Base-by-base conservation (phyloP, 1,139 yeast species). In the Candida frijolesensis region DNA sequence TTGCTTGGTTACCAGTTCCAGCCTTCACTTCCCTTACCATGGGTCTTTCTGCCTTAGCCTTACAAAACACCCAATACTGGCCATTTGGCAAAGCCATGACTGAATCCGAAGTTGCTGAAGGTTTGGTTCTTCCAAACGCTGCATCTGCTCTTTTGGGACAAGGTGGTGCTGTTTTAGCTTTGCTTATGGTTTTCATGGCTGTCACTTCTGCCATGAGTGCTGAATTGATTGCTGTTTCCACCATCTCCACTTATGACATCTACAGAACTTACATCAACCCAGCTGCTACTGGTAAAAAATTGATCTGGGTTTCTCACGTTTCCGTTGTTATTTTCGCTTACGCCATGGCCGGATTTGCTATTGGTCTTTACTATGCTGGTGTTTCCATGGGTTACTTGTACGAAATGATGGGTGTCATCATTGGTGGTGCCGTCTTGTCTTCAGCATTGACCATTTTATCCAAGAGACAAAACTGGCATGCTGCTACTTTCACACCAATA, bases 1-100 rank as follows among this genome's bases (percentile, higher is more conserved):
- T 90, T 48, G 85, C 94, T 0, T 91, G 97, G 97, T 87, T 89
- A 64, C 94, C 96, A 9, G 85, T 90, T 56, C 97, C 97, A 37
- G 86, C 86, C 73, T 78, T 88, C 50, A 79, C 84, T 44, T 87
- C 96, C 15, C 85, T 95, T 8, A 87, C 96, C 11, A 76, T 89
- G 86, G 97, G 97, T 11, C 74, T 90, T 35, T 88, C 91, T 30
- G 89, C 89, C 45, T 71, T 88, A 56, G 84, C 89, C 18, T 75
- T 89, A 51, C 92, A 89, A 69, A 68, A 72, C 46, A 74, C 82
- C 32, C 84, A 87, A 16, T 65, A 75, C 10, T 89, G 91, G 82
- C 96, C 96, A 57, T 89, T 83, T 64, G 96, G 96, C 38, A 68
- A 80, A 50, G 72, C 72, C 51, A 76, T 91, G 75, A 70, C 86